Percentiles rank a stretch among this genome's conserved stretches.
These are phyloP conservation scores for Apiospora marii DNA, from an alignment of 2,329 filamentous ascomycete genomes.

Conservation along the genomic window DNA sequence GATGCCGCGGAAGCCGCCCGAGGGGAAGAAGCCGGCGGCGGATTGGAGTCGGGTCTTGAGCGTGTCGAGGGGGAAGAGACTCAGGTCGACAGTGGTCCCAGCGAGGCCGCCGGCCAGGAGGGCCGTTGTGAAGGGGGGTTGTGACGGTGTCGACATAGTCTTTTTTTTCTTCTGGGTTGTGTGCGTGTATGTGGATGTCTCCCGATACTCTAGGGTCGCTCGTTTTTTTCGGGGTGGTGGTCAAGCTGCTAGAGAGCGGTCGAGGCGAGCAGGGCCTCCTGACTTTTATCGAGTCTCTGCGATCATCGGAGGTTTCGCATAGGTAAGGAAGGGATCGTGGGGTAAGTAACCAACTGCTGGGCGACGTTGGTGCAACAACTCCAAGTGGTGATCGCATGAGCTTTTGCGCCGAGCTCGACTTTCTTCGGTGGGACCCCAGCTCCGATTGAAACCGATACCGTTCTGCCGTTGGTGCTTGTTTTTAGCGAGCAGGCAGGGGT, in stretches of 20 bases:
- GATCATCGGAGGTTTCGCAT: background rate
- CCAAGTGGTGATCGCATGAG: constrained; percentile 7
- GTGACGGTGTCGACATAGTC: constrained; percentile 30
- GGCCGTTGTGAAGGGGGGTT: constrained; percentile 64
- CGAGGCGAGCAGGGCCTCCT: constrained; percentile 13
- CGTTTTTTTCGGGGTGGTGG: background rate
- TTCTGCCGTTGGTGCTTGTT: background rate
- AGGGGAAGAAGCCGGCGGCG: constrained; percentile 75
- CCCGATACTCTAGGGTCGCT: background rate
- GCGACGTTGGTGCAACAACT: background rate
- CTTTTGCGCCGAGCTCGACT: constrained; percentile 18
- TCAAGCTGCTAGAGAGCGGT: background rate
- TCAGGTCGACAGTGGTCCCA: constrained; percentile 95
- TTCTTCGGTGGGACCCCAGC: background rate
- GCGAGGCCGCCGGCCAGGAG: constrained; percentile 86
- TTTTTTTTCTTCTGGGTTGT: background rate
- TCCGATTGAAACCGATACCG: constrained; percentile 1
- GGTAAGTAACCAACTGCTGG: background rate
- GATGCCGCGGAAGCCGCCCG: constrained; percentile 88
- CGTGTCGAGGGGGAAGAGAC: constrained; percentile 97
- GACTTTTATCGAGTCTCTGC: constrained; percentile 20
- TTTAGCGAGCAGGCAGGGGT: background rate
- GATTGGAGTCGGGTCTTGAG: constrained; percentile 98
- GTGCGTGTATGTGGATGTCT: background rate
- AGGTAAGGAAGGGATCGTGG: background rate